These are phyloP conservation scores for Paraphysoderma sedebokerense DNA, from an alignment of 371 early-diverging fungal species.

Conservation along the genomic window DNA sequence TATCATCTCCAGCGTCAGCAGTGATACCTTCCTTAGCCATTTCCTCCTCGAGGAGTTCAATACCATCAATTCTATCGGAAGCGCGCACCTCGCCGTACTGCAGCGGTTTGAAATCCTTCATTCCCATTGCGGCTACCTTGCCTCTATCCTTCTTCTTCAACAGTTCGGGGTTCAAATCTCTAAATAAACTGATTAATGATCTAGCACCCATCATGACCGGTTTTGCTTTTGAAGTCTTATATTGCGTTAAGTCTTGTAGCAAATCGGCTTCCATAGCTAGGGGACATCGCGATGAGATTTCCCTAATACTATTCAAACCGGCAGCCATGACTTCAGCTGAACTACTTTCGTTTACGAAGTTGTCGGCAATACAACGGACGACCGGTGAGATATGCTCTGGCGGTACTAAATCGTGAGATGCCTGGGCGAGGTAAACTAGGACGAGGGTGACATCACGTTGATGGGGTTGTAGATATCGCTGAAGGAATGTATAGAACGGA, in stretches of 20 bases:
- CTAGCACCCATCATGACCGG: conserved; percentile 79
- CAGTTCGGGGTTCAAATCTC: conserved; percentile 86
- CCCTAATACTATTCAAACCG: conserved; percentile 83
- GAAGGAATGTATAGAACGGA: conserved; percentile 68
- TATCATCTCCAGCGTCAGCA: conserved; percentile 8
- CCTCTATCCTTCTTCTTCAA: conserved; percentile 81
- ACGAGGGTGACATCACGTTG: conserved; percentile 84
- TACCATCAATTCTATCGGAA: conserved; percentile 54
- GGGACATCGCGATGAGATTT: conserved; percentile 76
- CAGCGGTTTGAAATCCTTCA: conserved; percentile 30
- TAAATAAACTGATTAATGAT: conserved; percentile 68
- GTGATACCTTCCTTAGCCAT: conserved; percentile 7
- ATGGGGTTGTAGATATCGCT: conserved; percentile 81
- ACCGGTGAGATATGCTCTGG: conserved; percentile 76
- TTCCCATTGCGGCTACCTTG: conserved; percentile 49
- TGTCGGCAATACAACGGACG: conserved; percentile 75
- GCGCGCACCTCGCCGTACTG: conserved; percentile 52
- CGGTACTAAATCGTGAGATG: conserved; percentile 77
- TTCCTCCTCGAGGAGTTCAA: conserved; percentile 30
- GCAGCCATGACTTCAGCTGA: conserved; percentile 86
- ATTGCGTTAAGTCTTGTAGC: conserved; percentile 71
- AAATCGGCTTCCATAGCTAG: conserved; percentile 74
- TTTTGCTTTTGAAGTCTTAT: conserved; percentile 81
- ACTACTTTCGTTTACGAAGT: conserved; percentile 81
- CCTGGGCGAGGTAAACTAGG: conserved; percentile 79